Base-by-base conservation (phyloP, 371 early-diverging fungal genomes). In the Actinomortierella ambigua region DNA sequence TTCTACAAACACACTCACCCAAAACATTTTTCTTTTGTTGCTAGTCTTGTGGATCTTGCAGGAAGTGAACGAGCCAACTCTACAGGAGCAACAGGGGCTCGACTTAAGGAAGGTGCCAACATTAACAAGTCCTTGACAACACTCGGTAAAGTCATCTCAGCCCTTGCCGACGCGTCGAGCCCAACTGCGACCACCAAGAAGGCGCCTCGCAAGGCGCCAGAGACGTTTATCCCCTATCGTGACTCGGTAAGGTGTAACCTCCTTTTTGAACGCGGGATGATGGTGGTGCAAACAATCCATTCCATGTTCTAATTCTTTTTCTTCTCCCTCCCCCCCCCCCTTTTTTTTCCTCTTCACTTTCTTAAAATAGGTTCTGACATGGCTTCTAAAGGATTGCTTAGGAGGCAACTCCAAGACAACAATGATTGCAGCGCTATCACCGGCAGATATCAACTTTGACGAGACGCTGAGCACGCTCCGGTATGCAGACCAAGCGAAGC, bases 41-140 rank as follows among this genome's bases (percentile, higher is more conserved):
- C 1, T 62, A 92, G 91, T 79, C 78, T 94, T 50, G 93, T 94
- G 2, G 94, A 94, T 82, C 77, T 94, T 51, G 99, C 98, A 9
- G 98, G 99, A 53, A 94, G 95, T 64, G 99, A 99, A 80, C 87
- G 99, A 26, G 94, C 96, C 20, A 90, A 93, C 50, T 89, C 94
- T 50, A 99, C 99, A 0, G 95, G 97, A 44, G 98, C 97, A 3
- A 93, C 95, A 18, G 99, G 99, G 17, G 83, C 83, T n/a, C 87
- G 99, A 11, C 79, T 99, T 20, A 98, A 97, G 75, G 99, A 99
- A 82, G 99, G 99, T n/a, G 95, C 96, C 26, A 93, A 95, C 60
- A 99, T 99, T 75, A 99, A 99, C 84, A 90, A 90, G 69, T 94
- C 95, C 2, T 81, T 99, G 9, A 92, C 95, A 27, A 87, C 96